phyloP scores from a whole-genome alignment of 208 protist species.

The Herpetomonas muscarum region DNA sequence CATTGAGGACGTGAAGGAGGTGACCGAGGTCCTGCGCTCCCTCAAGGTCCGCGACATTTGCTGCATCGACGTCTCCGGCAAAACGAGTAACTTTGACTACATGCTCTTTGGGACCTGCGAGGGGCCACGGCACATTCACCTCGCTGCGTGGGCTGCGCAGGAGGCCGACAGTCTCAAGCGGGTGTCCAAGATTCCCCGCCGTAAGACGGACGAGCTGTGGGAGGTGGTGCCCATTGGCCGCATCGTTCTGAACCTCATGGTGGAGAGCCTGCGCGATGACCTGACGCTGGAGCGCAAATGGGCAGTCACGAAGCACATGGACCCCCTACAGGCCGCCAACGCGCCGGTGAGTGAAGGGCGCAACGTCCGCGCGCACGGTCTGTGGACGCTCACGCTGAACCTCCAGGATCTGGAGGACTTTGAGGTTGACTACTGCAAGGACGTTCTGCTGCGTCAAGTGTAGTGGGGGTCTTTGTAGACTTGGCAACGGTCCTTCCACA shows the following conservation, averaged over 20 bases:
- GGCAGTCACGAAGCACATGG: slow-evolving; percentile 79
- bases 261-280: slow-evolving; percentile 70
- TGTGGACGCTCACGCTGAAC: slow-evolving; percentile 89
- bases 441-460: slow-evolving; percentile 69
- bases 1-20: slow-evolving; percentile 78
- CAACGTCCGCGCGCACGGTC: slow-evolving; percentile 66
- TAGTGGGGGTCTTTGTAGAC: too few species aligned
- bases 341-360: slow-evolving; percentile 84
- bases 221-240: slow-evolving; percentile 84
- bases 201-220: slow-evolving; percentile 79
- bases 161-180: slow-evolving; percentile 71
- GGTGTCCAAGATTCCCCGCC: slow-evolving; percentile 71
- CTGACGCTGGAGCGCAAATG: slow-evolving; percentile 86
- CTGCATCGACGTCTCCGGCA: slow-evolving; percentile 77
- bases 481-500: too few species aligned
- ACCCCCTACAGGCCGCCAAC: slow-evolving; percentile 70
- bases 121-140: slow-evolving; percentile 81
- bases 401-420: slow-evolving; percentile 90
- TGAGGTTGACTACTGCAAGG: slow-evolving; percentile 91
- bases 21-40: slow-evolving; percentile 53
- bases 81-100: slow-evolving; percentile 88
- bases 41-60: slow-evolving; percentile 83
- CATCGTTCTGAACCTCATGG: slow-evolving; percentile 87
- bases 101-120: slow-evolving; percentile 88
- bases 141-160: slow-evolving; percentile 86